Conservation (phyloP, 495 filamentous ascomycete genomes). For the Elasticomyces elasticus region DNA sequence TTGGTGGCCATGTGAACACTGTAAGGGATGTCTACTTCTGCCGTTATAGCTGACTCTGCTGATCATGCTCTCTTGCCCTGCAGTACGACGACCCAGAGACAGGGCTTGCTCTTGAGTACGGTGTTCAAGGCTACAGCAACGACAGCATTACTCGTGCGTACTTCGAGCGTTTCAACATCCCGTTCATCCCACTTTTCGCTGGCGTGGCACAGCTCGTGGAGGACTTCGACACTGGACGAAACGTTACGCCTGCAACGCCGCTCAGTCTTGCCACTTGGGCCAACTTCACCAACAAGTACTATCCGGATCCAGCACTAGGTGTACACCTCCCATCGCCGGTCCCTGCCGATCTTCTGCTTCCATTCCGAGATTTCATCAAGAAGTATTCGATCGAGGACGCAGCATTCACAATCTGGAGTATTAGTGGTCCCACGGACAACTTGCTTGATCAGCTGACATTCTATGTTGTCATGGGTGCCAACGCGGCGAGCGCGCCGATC, state of each 20-base stretch:
- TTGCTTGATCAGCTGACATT: slow-evolving; percentile 31
- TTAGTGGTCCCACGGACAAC: slow-evolving; percentile 28
- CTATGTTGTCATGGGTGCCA: slow-evolving; percentile 14
- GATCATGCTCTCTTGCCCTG: slow-evolving; percentile 34
- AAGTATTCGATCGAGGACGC: slow-evolving; percentile 33
- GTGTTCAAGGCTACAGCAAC: background rate
- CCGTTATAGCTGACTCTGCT: background rate
- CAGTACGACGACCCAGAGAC: slow-evolving; percentile 32
- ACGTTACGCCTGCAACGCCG: slow-evolving; percentile 15
- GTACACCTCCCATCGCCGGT: slow-evolving; percentile 37
- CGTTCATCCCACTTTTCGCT: background rate
- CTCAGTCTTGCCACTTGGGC: slow-evolving; percentile 9
- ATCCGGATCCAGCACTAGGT: slow-evolving; percentile 33
- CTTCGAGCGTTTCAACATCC: slow-evolving; percentile 27
- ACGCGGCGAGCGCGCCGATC: slow-evolving; percentile 12
- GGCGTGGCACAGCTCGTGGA: background rate
- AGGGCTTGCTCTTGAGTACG: slow-evolving; percentile 39
- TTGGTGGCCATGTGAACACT: slow-evolving; percentile 39
- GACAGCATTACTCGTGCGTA: slow-evolving; percentile 31
- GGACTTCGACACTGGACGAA: slow-evolving; percentile 8
- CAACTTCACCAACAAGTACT: slow-evolving; percentile 29
- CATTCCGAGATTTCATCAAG: slow-evolving; percentile 36
- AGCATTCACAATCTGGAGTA: slow-evolving; percentile 26
- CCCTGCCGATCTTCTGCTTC: slow-evolving; percentile 33
- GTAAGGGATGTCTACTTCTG: slow-evolving; percentile 14